These are phyloP conservation scores for Hansfordia pulvinata DNA, from an alignment of 2,329 filamentous ascomycete species.

Conservation along the genomic window DNA sequence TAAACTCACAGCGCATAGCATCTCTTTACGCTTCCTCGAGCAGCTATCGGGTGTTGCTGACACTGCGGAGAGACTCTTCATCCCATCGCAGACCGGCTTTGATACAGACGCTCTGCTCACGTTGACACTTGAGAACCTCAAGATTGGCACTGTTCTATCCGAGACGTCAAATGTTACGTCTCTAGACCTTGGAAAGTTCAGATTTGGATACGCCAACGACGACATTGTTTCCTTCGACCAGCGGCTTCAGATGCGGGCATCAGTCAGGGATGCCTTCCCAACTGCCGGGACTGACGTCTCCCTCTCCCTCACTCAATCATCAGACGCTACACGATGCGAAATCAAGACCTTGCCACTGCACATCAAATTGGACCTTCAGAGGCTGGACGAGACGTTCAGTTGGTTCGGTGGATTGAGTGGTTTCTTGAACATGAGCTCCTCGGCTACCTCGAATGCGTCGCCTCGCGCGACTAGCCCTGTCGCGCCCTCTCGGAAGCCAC, in stretches of 20 bases:
- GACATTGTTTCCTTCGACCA: slow-evolving; percentile 52
- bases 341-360: slow-evolving; percentile 66
- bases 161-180: slow-evolving; percentile 18
- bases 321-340: slow-evolving; percentile 37
- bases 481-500: slow-evolving; percentile 26
- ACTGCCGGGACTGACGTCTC: slow-evolving; percentile 43
- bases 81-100: slow-evolving; percentile 24
- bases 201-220: slow-evolving; percentile 47
- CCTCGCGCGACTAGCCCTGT: slow-evolving; percentile 22
- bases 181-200: slow-evolving; percentile 41
- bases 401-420: slow-evolving; percentile 89
- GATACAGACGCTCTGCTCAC: slow-evolving; percentile 38
- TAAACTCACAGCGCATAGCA: no score
- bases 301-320: slow-evolving; percentile 32
- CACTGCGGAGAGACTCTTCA: slow-evolving; percentile 29
- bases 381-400: slow-evolving; percentile 72
- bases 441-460: slow-evolving; percentile 62
- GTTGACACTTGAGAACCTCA: slow-evolving; percentile 30
- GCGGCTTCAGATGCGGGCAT: slow-evolving; percentile 41
- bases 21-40: slow-evolving; percentile 43
- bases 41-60: slow-evolving; percentile 37
- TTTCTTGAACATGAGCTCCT: slow-evolving; percentile 76
- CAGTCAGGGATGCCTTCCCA: slow-evolving; percentile 43
- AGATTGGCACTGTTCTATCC: slow-evolving; percentile 14
- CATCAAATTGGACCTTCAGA: slow-evolving; percentile 63